Conservation (phyloP, 768 basidiomycete species). For the Leccinellum rugosiceps region DNA sequence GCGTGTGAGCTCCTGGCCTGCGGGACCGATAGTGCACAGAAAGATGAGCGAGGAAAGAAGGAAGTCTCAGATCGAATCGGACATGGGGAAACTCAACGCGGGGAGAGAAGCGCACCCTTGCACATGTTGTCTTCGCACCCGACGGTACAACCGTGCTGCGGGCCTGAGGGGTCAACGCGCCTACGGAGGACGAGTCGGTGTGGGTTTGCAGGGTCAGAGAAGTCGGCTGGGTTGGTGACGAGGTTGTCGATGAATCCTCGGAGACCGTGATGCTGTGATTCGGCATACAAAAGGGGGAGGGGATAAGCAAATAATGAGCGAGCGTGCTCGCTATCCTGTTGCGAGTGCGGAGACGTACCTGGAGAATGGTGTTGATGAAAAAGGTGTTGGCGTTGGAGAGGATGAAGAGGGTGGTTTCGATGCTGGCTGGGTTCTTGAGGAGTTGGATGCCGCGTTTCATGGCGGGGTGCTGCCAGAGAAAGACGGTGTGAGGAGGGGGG, state of each 20-base stretch:
- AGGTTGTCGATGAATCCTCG: slow-evolving; percentile 74
- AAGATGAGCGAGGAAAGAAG: too few species aligned
- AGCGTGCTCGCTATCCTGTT: background rate
- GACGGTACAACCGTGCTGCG: slow-evolving; percentile 79
- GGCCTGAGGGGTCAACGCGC: slow-evolving; percentile 68
- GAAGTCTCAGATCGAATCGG: background rate
- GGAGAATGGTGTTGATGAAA: slow-evolving; percentile 86
- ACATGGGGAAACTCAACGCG: background rate
- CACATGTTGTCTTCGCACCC: slow-evolving; percentile 98
- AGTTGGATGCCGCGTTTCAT: slow-evolving; percentile 87
- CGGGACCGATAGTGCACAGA: background rate
- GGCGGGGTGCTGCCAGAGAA: slow-evolving; percentile 76
- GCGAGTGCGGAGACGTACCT: slow-evolving; percentile 43
- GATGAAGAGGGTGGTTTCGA: slow-evolving; percentile 74
- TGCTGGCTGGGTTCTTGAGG: slow-evolving; percentile 63
- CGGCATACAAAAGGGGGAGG: too few species aligned
- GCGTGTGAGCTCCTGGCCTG: slow-evolving; percentile 89
- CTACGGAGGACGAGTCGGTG: slow-evolving; percentile 75
- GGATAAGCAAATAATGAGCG: background rate
- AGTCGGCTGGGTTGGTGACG: slow-evolving; percentile 90
- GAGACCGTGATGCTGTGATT: slow-evolving; percentile 66
- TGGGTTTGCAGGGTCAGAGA: slow-evolving; percentile 53
- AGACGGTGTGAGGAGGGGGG: too few species aligned
- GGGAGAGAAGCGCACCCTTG: slow-evolving; percentile 58
- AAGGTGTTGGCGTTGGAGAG: slow-evolving; percentile 93